Evolutionary conservation across 306 rosid genomes (phyloP).

Genomic region (Corylus avellana): DNA sequence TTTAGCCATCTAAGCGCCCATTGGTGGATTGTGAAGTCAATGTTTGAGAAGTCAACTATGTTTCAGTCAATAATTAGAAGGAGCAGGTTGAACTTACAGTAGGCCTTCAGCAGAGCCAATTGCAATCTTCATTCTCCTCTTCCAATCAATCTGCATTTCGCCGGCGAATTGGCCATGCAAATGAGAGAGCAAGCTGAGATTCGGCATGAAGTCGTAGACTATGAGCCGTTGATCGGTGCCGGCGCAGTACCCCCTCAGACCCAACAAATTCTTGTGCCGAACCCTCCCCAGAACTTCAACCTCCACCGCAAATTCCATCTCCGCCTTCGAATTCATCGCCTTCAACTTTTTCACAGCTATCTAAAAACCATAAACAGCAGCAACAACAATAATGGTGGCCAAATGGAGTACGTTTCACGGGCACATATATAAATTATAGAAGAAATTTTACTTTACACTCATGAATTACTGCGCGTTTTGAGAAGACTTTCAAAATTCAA

Average conservation of each 20-base stretch:
- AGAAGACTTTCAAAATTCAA: no score
- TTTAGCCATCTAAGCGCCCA: background rate
- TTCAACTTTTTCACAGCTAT: constrained; percentile 92
- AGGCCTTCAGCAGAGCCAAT: constrained; percentile 85
- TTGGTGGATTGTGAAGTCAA: background rate
- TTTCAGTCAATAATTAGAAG: background rate
- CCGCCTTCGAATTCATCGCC: constrained; percentile 83
- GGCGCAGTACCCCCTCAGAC: constrained; percentile 78
- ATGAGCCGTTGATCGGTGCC: constrained; percentile 82
- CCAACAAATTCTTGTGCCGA: constrained; percentile 79
- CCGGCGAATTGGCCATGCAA: constrained; percentile 71
- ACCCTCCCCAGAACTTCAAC: constrained; percentile 94
- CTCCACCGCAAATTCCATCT: constrained; percentile 96
- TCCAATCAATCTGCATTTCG: constrained; percentile 73
- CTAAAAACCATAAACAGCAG: constrained; percentile 23
- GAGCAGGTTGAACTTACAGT: constrained; percentile 45
- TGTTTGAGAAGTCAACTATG: background rate
- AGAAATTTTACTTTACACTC: no score
- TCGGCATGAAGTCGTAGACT: constrained; percentile 92
- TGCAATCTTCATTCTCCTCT: constrained; percentile 72
- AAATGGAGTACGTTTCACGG: background rate
- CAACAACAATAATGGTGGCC: no score
- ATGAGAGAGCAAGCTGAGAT: constrained; percentile 88
- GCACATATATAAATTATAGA: no score
- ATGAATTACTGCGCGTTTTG: no score